These are phyloP conservation scores for Prunus armeniaca DNA, from an alignment of 306 rosid genomes.

Conservation along the genomic window DNA sequence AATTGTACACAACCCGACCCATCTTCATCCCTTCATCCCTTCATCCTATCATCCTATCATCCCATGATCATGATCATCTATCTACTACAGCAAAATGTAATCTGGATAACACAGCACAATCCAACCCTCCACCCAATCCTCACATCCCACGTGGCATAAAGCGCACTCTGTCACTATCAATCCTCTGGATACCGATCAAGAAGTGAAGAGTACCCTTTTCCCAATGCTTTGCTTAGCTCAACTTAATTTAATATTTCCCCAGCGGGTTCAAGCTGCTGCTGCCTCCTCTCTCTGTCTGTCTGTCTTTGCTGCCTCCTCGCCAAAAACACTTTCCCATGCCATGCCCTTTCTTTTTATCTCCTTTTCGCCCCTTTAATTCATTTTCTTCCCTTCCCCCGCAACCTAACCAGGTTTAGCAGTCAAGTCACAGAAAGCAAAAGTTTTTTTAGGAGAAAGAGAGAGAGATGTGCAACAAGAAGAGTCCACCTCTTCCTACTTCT, in stretches of 20 bases:
- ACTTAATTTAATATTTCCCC: no score
- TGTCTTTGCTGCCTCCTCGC: background rate
- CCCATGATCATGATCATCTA: no score
- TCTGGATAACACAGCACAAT: conserved; percentile 78
- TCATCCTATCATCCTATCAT: conserved; percentile 6
- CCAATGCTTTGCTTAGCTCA: background rate
- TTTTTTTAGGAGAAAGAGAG: background rate
- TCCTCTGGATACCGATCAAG: background rate
- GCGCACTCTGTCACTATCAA: conserved; percentile 34
- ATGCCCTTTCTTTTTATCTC: background rate
- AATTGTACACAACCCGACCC: background rate
- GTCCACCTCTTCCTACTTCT: background rate
- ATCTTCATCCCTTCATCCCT: background rate
- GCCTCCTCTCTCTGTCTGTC: background rate
- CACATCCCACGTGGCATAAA: conserved; percentile 31
- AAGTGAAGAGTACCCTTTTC: background rate
- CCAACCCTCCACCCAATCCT: conserved; percentile 39
- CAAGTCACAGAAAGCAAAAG: background rate
- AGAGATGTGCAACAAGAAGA: conserved; percentile 51
- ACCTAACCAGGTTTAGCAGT: background rate
- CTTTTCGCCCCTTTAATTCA: background rate
- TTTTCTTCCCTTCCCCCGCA: background rate
- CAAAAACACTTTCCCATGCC: background rate
- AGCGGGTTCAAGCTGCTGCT: no score
- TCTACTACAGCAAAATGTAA: conserved; percentile 44